Base-by-base conservation (phyloP, 148 eudicot species). In the Hydrangea macrophylla region DNA sequence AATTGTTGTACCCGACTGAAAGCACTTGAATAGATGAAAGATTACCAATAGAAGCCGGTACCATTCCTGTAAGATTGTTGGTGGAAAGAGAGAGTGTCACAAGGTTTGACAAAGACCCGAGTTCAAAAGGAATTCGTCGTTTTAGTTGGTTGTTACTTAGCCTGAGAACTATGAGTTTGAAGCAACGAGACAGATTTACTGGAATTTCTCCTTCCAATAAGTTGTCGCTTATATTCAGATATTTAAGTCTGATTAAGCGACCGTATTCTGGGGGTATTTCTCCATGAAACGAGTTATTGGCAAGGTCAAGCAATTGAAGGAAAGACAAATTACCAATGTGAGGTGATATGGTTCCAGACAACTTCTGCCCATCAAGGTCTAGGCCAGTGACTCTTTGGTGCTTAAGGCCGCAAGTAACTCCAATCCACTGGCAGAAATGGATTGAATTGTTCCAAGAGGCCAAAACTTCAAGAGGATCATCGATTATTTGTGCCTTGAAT, bases 251-350 rank as follows among this genome's bases (percentile, higher is more conserved):
- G 12, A 48, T 22, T 44, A 81, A 55, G 33, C 60, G 73, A 22
- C 76, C 74, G 9, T 74, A 27, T 60, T 77, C 76, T 25, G 31
- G 2, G 2, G 84, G 84, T 18, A 80, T 77, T 15, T 5, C 37
- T 0, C 81, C 84, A 7, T 67, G 45, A 37, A 81, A 77, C 51
- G 57, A 39, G 68, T 81, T 80, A 58, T 67, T 73, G 62, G 68
- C 60, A 9, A 81, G 71, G 31, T 33, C 15, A 5, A 77, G 36
- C 15, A 9, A 28, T 13, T 25, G 2, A 81, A 56, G 81, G 59
- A 77, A 77, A 0, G 75, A 60, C 42, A 79, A 79, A 42, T 79
- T 79, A 23, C 82, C 82, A 37, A 79, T 27, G 9, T 37, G 57
- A 7, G 84, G 75, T 1, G 80, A 70, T 5, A 80, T 26, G 1